Base-by-base conservation (phyloP, 352 stramenopile species). In the Peronospora farinosa region DNA sequence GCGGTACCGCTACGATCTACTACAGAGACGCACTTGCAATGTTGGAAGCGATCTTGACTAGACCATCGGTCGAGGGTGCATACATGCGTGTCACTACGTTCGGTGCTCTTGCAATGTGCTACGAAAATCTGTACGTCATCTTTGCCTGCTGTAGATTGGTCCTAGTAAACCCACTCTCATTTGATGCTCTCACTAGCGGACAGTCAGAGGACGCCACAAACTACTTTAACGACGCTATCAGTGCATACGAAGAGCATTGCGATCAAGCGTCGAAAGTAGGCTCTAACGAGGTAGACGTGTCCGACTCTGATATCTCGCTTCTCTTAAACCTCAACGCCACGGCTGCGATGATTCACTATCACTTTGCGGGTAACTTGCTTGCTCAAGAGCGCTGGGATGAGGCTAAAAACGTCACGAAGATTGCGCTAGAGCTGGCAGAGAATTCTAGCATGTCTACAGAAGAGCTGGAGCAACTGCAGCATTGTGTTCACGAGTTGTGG, bases 181-280 rank as follows among this genome's bases (percentile, higher is more conserved):
- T 32, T 36, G 6, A 30, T 40, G 13, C 40, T 19, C 28, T 7
- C 10, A 45, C 3, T 28, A 66, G 57, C 7, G 52, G 44, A 16
- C 46, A 54, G 11, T 21, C 47, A 2, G 40, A 66, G 6, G 47
- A 58, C 31, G 57, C 57, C 5, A 45, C 40, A 19, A 52, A 54
- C n/a, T 66, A 47, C 42, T 66, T 66, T 31, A 47, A 62, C 27
- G 52, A 57, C 37, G 57, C 57, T 7, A 66, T 66, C 45, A 36
- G 32, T 4, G 53, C 38, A 43, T 66, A 63, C 40, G 54, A 67
- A 45, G 42, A 67, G 51, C 54, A 67, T 40, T 67, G 54, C 25
- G 44, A 52, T 2, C 44, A 56, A 50, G 58, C 42, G 10, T 37
- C 42, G 19, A 23, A 19, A 39, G 23, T 31, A 11, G 35, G 40